These are phyloP conservation scores for Citrus hindsii DNA, from an alignment of 345 rosid genomes.

Conservation along the genomic window DNA sequence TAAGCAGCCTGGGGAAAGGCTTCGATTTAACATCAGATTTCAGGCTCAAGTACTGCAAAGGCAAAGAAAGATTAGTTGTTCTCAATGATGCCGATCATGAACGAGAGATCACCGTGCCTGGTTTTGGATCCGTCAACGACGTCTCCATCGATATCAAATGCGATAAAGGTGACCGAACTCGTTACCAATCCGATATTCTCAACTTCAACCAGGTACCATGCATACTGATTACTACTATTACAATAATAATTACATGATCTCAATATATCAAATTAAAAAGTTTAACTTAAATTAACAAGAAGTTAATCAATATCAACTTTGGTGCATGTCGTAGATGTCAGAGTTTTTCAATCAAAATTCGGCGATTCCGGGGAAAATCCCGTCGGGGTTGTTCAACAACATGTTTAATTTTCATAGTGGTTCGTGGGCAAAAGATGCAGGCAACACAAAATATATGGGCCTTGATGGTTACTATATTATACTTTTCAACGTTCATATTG, in stretches of 20 bases:
- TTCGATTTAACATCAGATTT: constrained; percentile 85
- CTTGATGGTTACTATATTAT: constrained; percentile 65
- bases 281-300: not conserved
- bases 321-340: constrained; percentile 56
- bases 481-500: constrained; percentile 55
- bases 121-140: constrained; percentile 48
- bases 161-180: constrained; percentile 83
- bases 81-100: constrained; percentile 46
- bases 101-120: constrained; percentile 53
- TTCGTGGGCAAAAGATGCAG: constrained; percentile 78
- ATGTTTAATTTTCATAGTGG: constrained; percentile 70
- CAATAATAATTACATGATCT: too few relatives aligned
- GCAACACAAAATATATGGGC: constrained; percentile 57
- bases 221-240: too few relatives aligned
- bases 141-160: constrained; percentile 72
- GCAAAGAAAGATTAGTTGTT: constrained; percentile 51
- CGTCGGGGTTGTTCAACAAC: constrained; percentile 72
- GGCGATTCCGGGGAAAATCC: constrained; percentile 70
- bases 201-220: constrained; percentile 63
- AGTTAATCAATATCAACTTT: not conserved
- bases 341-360: constrained; percentile 69
- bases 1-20: constrained; percentile 76
- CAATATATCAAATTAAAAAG: too few relatives aligned
- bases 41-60: constrained; percentile 77
- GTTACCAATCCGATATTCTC: constrained; percentile 80